Evolutionary conservation across 108 stramenopile species (phyloP), one percentile per base, ranked within the genome.

Genomic region (Cyclotella sp.): DNA sequence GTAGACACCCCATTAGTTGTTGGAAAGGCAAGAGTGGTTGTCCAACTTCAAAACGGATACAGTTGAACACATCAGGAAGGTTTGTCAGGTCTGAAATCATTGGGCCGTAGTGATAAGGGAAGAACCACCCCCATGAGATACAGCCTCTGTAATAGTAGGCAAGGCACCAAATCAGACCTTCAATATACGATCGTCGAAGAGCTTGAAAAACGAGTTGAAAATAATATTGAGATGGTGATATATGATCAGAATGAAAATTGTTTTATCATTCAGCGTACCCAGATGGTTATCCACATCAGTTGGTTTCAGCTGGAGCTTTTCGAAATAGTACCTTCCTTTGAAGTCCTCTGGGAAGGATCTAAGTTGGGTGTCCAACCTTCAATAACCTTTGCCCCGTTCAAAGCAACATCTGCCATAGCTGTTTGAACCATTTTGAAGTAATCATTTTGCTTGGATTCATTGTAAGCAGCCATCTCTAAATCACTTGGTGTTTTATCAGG

Each of bases 71-170:
- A 41, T 82, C 71, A 8, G 90, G 91, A 18, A 98, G 74, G 72
- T 98, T 90, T 24, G 86, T 86, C 24, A 99, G 79, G 77, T 99
- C 99, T 68, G 93, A 93, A 75, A 98, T 66, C 97, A 99, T 87
- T 72, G 98, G 83, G 69, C 94, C 95, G 76, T 99, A 98, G 60
- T 98, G 95, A 75, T 97, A 98, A 0, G 99, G 99, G 73, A 88
- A 99, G 70, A 95, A 99, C 99, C 99, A 99, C 18, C 97, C 95
- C 99, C 99, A 99, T 11, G 93, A 94, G 42, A 94, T 95, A 74
- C 97, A 98, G 10, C 99, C 99, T 63, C 88, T 87, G 83, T 98
- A 98, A 85, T 99, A 99, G 86, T 99, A 99, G n/a, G 97, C 93
- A 24, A 98, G 82, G 84, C 97, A 97, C 99, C 99, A 99, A 79